Percentiles rank a stretch among this genome's conserved stretches.
Conservation (phyloP, 31 red algal species). For the Odonthalia washingtoniensis region DNA sequence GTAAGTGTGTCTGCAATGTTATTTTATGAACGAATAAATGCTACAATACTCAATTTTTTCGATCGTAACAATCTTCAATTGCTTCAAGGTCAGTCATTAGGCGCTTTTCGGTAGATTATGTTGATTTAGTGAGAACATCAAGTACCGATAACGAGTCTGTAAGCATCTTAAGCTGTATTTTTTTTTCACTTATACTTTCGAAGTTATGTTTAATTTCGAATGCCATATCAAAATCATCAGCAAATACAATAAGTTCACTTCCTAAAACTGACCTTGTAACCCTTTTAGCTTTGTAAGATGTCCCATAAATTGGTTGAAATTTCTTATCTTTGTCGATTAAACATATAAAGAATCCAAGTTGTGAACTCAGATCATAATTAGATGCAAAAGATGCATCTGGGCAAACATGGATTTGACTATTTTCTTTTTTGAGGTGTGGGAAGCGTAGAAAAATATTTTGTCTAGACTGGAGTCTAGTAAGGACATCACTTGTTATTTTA, state of each 20-base stretch:
- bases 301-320: too few species aligned
- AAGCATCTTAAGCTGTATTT: slow-evolving; percentile 40
- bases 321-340: slow-evolving; percentile 9
- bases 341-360: slow-evolving; percentile 38
- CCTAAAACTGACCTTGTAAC: slow-evolving; percentile 26
- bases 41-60: not conserved
- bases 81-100: slow-evolving; percentile 54
- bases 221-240: slow-evolving; percentile 44
- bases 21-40: not conserved
- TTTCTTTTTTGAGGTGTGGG: slow-evolving; percentile 8
- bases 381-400: slow-evolving; percentile 41
- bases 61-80: slow-evolving; percentile 41
- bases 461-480: too few species aligned
- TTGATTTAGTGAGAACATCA: too few species aligned
- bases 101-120: too few species aligned
- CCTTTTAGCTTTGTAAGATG: not conserved
- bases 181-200: not conserved
- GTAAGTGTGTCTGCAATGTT: not conserved
- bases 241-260: slow-evolving; percentile 30
- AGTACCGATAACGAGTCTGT: slow-evolving; percentile 49
- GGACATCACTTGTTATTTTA: too few species aligned
- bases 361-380: slow-evolving; percentile 12
- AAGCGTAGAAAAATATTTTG: too few species aligned
- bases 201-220: slow-evolving; percentile 34
- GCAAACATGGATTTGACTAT: slow-evolving; percentile 18